Evolutionary conservation across 768 basidiomycete species (phyloP), one percentile per base, ranked within the genome.

Genomic region (Auricularia sp.): DNA sequence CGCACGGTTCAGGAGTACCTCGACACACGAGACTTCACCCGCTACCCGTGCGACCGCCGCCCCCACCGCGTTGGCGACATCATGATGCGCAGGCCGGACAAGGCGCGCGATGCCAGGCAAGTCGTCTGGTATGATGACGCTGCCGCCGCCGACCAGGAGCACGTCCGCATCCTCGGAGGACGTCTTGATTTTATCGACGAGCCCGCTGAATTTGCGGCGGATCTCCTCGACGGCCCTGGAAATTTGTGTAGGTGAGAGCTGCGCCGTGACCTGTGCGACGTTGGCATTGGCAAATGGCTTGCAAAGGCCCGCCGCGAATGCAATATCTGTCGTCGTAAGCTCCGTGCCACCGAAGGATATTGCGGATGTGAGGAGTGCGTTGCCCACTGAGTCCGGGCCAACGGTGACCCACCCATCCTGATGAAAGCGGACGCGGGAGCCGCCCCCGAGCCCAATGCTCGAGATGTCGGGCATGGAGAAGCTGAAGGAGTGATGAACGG

Each of bases 321-420:
- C 76, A 29, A 86, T 73, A 68, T 88, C 87, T 1, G 87, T 87
- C 1, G 85, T 75, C n/a, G 86, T 88, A 62, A 85, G 72, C 2
- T 77, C 77, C 3, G 74, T 65, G 2, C 87, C 87, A 6, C 84
- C 83, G 67, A 88, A 88, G 0, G 85, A 76, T 8, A 75, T 71
- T 4, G 80, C 79, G 54, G 85, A 82, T 54, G 74, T 76, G 3
- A 77, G 77, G 62, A 84, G 77, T 67, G 74, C 71, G 70, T 85
- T 82, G 0, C 87, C 87, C 18, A 87, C 85, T 1, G 85, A 88
- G 69, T 86, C 82, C 11, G 87, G 86, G 0, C 87, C 87, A 39
- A 88, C 78, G 0, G 80, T 77, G 33, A 84, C 79, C 61, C 73
- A 77, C 24, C 77, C 74, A 2, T 72, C 70, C 16, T 66, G 63